Base-by-base conservation (phyloP, 169 alveolate genomes). In the Plasmodium malariae region DNA sequence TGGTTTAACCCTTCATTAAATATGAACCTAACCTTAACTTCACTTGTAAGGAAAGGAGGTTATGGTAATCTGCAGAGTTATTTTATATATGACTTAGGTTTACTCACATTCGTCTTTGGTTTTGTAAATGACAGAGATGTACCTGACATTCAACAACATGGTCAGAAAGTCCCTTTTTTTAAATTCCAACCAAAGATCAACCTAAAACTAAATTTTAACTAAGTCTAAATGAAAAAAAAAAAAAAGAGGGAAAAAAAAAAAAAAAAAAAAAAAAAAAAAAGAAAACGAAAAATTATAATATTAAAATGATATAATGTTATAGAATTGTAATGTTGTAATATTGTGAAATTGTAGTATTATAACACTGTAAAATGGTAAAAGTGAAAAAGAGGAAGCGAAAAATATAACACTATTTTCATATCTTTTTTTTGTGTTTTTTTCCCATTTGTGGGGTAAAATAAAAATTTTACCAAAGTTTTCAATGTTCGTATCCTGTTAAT, bases 11-110 rank as follows among this genome's bases (percentile, higher is more conserved):
- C 87, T 11, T 69, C 87, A 0, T 34, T 83, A 40, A 69, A 83
- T 63, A 43, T 83, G 62, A 71, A 71, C 36, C n/a, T 91, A 37
- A 83, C 87, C 28, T 89, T 91, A 19, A 69, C 94, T 4, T 91
- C 92, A 9, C 71, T 93, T 78, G 63, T 93, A 34, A 90, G 96
- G 21, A 93, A 88, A 54, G 83, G 89, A 51, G 96, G 96, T 4
- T 69, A 63, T n/a, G 96, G 96, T 54, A 93, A 93, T 71, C 30
- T 88, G 21, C 94, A 90, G 71, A 91, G 93, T 21, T 93, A 90
- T 65, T 36, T 91, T 83, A 91, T 91, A 73, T 90, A 93, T 51
- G 88, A 93, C 30, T 68, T 45, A 65, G 94, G 94, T 2, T 89
- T 94, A 1, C 24, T 93, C 30, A 67, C 92, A 19, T 69, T 93